These are phyloP conservation scores for Colletotrichum sp. DNA, from an alignment of 2,329 filamentous ascomycete genomes.

Conservation along the genomic window DNA sequence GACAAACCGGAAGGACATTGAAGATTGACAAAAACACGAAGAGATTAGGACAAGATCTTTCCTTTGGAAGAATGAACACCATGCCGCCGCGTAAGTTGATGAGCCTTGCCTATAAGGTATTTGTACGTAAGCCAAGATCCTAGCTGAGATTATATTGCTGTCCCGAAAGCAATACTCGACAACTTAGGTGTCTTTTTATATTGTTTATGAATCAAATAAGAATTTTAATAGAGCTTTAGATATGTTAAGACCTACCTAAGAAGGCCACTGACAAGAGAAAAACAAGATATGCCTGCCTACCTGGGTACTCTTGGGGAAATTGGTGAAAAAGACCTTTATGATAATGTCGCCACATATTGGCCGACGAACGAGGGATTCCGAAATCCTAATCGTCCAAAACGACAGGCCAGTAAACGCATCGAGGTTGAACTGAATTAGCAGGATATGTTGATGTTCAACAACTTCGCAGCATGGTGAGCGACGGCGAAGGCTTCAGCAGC, in stretches of 20 bases:
- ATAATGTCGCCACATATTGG: not conserved
- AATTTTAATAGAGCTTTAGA: too few species aligned
- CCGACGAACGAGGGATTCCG: not conserved
- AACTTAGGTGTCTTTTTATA: not conserved
- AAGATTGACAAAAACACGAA: not conserved
- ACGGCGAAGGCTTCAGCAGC: not conserved
- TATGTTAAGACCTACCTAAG: not conserved
- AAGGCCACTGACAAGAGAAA: not conserved
- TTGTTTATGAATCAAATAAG: too few species aligned
- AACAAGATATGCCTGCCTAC: not conserved
- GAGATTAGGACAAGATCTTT: not conserved
- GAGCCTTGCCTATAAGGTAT: not conserved
- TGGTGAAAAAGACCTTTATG: not conserved
- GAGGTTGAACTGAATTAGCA: not conserved
- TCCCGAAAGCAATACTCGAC: not conserved
- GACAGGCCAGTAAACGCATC: not conserved
- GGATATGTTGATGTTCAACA: not conserved
- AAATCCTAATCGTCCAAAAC: not conserved
- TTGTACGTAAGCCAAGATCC: not conserved
- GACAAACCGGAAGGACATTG: not conserved
- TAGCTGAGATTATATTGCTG: not conserved
- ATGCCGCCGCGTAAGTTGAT: not conserved
- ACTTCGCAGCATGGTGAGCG: not conserved
- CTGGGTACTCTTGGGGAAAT: too few species aligned
- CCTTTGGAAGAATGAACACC: not conserved